These are phyloP conservation scores for Naumovozyma castellii DNA, from an alignment of 805 yeast species.

Conservation along the genomic window DNA sequence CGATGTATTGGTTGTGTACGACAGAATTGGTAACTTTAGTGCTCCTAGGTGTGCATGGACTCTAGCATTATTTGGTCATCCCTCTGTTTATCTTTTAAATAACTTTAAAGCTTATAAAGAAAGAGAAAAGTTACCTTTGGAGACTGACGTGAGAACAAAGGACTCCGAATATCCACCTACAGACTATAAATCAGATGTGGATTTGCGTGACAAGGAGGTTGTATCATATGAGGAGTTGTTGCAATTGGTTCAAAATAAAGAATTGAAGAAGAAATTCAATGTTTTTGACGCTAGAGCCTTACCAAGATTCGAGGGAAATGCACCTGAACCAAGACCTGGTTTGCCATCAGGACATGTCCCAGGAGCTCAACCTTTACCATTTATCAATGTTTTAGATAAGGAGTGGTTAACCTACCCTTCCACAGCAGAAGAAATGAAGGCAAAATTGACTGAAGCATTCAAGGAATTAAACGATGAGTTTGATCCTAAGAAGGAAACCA, in stretches of 20 bases:
- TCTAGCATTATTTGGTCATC: constrained; percentile 68
- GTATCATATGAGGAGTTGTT: constrained; percentile 58
- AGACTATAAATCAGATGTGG: constrained; percentile 29
- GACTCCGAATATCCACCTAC: constrained; percentile 16
- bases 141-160: constrained; percentile 19
- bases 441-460: constrained; percentile 41
- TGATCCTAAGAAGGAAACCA: constrained; percentile 49
- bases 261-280: constrained; percentile 38
- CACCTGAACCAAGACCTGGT: constrained; percentile 85
- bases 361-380: constrained; percentile 70
- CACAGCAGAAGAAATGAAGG: constrained; percentile 23
- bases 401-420: constrained; percentile 39
- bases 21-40: constrained; percentile 74
- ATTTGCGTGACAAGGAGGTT: constrained; percentile 40
- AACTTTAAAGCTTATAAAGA: constrained; percentile 49
- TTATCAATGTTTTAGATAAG: constrained; percentile 46
- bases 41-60: constrained; percentile 93
- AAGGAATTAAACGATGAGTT: constrained; percentile 29
- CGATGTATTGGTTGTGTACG: constrained; percentile 73
- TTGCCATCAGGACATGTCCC: constrained; percentile 85
- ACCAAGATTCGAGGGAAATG: constrained; percentile 67
- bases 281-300: constrained; percentile 75
- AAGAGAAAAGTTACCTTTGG: constrained; percentile 38
- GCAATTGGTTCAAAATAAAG: constrained; percentile 43
- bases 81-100: constrained; percentile 58